These are phyloP conservation scores for Capsella rubella DNA, from an alignment of 441 rosid genomes.

Conservation along the genomic window DNA sequence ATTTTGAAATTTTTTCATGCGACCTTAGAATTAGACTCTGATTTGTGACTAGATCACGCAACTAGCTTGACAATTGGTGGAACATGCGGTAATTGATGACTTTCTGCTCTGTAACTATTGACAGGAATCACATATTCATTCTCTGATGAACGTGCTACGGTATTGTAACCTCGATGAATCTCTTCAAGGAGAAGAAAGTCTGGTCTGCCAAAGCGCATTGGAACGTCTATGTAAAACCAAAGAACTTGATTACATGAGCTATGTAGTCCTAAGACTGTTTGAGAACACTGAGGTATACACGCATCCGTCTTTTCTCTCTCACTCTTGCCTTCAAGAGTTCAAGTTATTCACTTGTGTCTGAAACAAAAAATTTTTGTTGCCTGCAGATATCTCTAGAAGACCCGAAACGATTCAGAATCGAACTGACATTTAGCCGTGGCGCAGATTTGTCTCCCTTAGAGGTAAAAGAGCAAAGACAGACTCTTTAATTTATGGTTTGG, in stretches of 20 bases:
- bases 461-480: conserved; percentile 72
- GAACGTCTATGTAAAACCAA: conserved; percentile 89
- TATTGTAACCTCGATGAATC: conserved; percentile 99
- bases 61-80: conserved; percentile 3
- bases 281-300: conserved; percentile 79
- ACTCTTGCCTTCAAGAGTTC: not conserved
- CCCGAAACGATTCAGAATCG: conserved; percentile 89
- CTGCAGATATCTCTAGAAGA: conserved; percentile 80
- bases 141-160: conserved; percentile 96
- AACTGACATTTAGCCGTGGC: conserved; percentile 97
- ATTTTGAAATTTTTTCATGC: not conserved
- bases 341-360: not conserved
- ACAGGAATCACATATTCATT: conserved; percentile 99
- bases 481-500: not conserved
- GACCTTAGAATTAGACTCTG: conserved; percentile 8
- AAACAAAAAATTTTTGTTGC: conserved; percentile 32
- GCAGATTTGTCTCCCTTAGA: conserved; percentile 98
- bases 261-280: conserved; percentile 93
- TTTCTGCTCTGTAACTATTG: conserved; percentile 21
- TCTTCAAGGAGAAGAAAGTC: conserved; percentile 96
- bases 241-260: conserved; percentile 99
- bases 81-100: not conserved
- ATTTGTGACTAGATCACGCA: not conserved
- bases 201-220: conserved; percentile 76
- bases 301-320: conserved; percentile 10